Evolutionary conservation across 305 asterid species (phyloP).

Genomic region (Fraxinus xanthoxyloides): DNA sequence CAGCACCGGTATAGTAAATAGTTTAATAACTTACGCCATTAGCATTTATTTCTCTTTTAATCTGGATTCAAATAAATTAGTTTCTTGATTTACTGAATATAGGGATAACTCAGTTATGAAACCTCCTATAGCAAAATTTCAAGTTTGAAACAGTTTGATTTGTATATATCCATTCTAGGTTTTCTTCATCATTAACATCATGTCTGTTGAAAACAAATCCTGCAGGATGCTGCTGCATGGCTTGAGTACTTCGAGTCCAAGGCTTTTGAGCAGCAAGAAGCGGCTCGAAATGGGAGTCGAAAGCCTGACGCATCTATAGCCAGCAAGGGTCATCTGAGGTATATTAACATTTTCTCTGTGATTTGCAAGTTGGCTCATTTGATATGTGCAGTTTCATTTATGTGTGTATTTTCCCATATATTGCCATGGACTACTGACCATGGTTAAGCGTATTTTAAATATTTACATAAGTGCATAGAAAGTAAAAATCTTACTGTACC

Average conservation of each 20-base stretch:
- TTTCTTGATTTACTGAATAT: not conserved
- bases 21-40: not conserved
- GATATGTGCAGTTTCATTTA: not conserved
- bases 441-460: not conserved
- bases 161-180: slow-evolving; percentile 11
- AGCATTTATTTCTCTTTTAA: not conserved
- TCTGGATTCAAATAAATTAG: slow-evolving; percentile 10
- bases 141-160: slow-evolving; percentile 6
- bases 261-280: slow-evolving; percentile 98
- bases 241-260: slow-evolving; percentile 95
- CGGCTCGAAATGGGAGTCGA: slow-evolving; percentile 93
- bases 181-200: slow-evolving; percentile 7
- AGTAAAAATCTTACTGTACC: not conserved
- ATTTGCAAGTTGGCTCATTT: slow-evolving; percentile 16
- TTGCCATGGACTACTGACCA: not conserved
- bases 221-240: slow-evolving; percentile 99
- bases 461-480: not conserved
- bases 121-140: slow-evolving; percentile 7
- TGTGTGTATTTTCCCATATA: not conserved
- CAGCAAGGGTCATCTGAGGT: slow-evolving; percentile 99
- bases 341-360: slow-evolving; percentile 21
- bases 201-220: slow-evolving; percentile 25
- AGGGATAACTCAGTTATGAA: not conserved
- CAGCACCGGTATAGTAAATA: not conserved
- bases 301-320: slow-evolving; percentile 98